Evolutionary conservation across 768 basidiomycete genomes (phyloP).

Genomic region (Podaxis mareebaensis): DNA sequence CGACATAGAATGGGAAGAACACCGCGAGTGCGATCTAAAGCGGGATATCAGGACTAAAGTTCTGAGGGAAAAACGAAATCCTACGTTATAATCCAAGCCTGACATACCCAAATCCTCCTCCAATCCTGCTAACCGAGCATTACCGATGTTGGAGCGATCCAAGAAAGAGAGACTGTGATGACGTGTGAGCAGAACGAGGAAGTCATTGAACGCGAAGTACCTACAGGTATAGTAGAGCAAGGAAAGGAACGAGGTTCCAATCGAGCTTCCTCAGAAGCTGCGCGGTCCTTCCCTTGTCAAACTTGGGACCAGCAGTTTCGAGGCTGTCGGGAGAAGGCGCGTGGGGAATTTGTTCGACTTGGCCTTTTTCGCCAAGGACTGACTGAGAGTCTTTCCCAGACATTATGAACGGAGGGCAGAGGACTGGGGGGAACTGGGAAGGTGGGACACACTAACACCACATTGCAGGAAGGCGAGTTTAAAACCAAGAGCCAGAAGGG

Average conservation of each 20-base stretch:
- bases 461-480: not conserved
- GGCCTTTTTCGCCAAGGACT: not conserved
- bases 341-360: not conserved
- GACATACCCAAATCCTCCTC: conserved; percentile 28
- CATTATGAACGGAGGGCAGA: not conserved
- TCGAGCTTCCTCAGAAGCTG: conserved; percentile 32
- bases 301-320: not conserved
- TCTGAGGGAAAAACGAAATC: not conserved
- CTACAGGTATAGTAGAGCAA: conserved; percentile 31
- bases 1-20: conserved; percentile 33
- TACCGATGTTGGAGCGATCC: conserved; percentile 33
- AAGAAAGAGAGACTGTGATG: conserved; percentile 31
- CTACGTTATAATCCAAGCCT: conserved; percentile 30
- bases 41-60: not conserved
- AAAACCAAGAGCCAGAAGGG: not conserved
- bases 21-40: conserved; percentile 29
- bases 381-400: conserved; percentile 4
- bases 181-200: not conserved
- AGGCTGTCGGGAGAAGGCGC: not conserved
- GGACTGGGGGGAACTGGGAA: not conserved
- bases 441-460: not conserved
- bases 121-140: conserved; percentile 31
- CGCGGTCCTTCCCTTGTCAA: not conserved
- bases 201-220: conserved; percentile 4
- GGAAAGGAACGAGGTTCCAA: conserved; percentile 32